A percentile compares a stretch with the other conserved stretches of the same genome.
These are phyloP conservation scores for Solanum chaucha DNA, from an alignment of 257 asterid genomes.

Conservation along the genomic window DNA sequence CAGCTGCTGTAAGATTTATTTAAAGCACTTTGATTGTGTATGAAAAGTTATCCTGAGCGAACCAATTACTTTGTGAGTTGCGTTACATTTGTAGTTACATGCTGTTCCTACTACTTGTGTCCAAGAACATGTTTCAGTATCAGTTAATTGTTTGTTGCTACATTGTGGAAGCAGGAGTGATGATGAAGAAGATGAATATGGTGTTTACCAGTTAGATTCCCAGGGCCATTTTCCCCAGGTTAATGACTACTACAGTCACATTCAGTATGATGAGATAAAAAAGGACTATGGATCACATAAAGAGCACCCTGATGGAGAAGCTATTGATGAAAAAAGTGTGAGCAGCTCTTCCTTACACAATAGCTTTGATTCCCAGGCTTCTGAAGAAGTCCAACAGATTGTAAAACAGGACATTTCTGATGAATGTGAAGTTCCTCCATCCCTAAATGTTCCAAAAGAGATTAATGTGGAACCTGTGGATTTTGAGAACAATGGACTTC, in stretches of 20 bases:
- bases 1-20: not conserved
- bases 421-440: conserved; percentile 70
- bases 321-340: conserved; percentile 34
- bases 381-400: conserved; percentile 51
- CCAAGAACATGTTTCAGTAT: not conserved
- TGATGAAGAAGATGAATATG: conserved; percentile 64
- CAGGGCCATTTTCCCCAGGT: conserved; percentile 36
- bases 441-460: conserved; percentile 57
- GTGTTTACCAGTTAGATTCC: conserved; percentile 38
- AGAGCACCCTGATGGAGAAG: conserved; percentile 58
- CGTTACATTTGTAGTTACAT: not conserved
- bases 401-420: conserved; percentile 36
- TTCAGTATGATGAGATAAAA: conserved; percentile 38
- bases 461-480: conserved; percentile 65
- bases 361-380: conserved; percentile 33
- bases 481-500: conserved; percentile 80
- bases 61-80: not conserved
- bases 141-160: not conserved
- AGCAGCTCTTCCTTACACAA: conserved; percentile 31
- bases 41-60: not conserved
- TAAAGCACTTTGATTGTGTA: not conserved
- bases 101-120: not conserved
- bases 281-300: conserved; percentile 40
- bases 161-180: conserved; percentile 52
- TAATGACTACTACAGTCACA: conserved; percentile 46